These are phyloP conservation scores for Gossypium sturtianum DNA, from an alignment of 345 rosid species.

Conservation along the genomic window DNA sequence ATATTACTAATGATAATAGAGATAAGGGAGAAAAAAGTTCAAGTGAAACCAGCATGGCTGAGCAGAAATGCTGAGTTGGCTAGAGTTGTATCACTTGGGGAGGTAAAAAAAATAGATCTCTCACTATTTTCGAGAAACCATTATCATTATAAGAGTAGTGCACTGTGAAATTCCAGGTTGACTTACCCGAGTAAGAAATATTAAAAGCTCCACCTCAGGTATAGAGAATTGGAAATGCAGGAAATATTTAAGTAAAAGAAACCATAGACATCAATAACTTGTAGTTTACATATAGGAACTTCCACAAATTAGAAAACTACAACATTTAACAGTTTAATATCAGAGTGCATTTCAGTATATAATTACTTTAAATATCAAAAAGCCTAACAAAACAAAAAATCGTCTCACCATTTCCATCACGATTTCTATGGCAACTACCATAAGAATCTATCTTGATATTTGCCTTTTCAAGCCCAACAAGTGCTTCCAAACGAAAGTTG, in stretches of 20 bases:
- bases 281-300: not conserved
- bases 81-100: not conserved
- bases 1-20: not conserved
- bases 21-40: not conserved
- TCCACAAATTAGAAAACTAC: not conserved
- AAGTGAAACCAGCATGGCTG: not conserved
- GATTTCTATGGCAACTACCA: slow-evolving; percentile 84
- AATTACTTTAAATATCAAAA: not conserved
- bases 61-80: not conserved
- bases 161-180: not conserved
- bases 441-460: slow-evolving; percentile 73
- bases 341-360: not conserved
- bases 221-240: not conserved
- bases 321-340: not conserved
- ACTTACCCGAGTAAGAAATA: not conserved
- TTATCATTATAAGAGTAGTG: not conserved
- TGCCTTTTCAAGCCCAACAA: slow-evolving; percentile 56
- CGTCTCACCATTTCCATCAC: slow-evolving; percentile 58
- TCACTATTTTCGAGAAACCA: not conserved
- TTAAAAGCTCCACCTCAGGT: not conserved
- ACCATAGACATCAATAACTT: not conserved
- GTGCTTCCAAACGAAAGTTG: slow-evolving; percentile 86
- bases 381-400: not conserved
- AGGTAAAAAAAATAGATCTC: not conserved
- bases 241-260: not conserved